A percentile compares a stretch with the other conserved stretches of the same genome.
phyloP scores from a whole-genome alignment of 2,329 filamentous ascomycete species.

The Aspergillus glaucus region DNA sequence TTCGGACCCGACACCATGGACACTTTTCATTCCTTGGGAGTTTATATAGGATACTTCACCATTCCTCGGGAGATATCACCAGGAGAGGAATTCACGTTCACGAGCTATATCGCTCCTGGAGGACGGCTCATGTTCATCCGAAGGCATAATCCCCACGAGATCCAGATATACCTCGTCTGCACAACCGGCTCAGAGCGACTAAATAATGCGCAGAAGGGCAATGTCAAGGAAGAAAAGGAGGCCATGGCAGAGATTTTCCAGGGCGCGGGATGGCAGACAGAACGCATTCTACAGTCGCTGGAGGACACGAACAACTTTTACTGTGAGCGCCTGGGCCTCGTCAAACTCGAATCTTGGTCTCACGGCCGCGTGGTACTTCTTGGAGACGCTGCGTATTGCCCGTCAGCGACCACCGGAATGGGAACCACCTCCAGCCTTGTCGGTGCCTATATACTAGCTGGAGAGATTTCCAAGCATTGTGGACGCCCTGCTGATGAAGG shows the following conservation, averaged over 20 bases:
- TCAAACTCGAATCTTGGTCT: constrained; percentile 42
- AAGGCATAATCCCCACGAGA: too few relatives aligned
- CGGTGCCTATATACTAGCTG: constrained; percentile 51
- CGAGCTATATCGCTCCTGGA: too few relatives aligned
- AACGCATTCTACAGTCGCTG: constrained; percentile 41
- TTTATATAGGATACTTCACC: too few relatives aligned
- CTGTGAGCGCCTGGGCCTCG: constrained; percentile 38
- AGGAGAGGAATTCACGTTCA: too few relatives aligned
- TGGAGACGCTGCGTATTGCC: constrained; percentile 35
- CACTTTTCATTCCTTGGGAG: too few relatives aligned
- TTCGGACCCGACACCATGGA: too few relatives aligned
- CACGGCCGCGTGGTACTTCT: constrained; percentile 39
- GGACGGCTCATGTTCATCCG: too few relatives aligned
- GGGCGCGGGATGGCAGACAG: constrained; percentile 42
- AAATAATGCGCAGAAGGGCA: background rate
- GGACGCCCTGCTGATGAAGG: constrained; percentile 12
- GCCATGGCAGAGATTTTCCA: constrained; percentile 34
- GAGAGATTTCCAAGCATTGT: constrained; percentile 33
- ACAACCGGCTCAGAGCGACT: too few relatives aligned
- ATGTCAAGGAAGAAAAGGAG: constrained; percentile 35
- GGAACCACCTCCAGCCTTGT: constrained; percentile 29
- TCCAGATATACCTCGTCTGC: too few relatives aligned
- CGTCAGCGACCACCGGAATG: constrained; percentile 26
- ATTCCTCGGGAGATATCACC: too few relatives aligned
- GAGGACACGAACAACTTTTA: constrained; percentile 42